A percentile compares a stretch with the other conserved stretches of the same genome.
Evolutionary conservation across 2,329 filamentous ascomycete species (phyloP).

Genomic region (Drechslera avenae): DNA sequence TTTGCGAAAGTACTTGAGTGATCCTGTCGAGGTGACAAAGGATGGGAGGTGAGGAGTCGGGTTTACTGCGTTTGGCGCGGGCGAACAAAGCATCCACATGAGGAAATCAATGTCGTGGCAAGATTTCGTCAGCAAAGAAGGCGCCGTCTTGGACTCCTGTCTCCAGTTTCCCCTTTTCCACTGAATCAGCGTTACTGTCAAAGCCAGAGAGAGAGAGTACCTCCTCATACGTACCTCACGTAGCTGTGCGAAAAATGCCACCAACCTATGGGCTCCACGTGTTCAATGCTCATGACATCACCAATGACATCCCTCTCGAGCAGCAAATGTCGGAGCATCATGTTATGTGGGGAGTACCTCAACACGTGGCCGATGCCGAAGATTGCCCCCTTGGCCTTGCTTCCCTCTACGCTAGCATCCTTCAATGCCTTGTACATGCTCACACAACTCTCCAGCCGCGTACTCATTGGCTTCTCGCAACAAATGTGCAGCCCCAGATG

Average conservation of each 20-base stretch:
- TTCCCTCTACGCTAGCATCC: slow-evolving; percentile 5
- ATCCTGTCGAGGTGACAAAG: slow-evolving; percentile 75
- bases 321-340: slow-evolving; percentile 77
- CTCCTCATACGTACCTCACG: slow-evolving; percentile 61
- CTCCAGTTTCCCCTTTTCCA: slow-evolving; percentile 88
- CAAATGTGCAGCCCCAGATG: slow-evolving; percentile 77
- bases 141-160: slow-evolving; percentile 75
- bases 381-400: slow-evolving; percentile 50
- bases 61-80: slow-evolving; percentile 52
- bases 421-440: slow-evolving; percentile 68
- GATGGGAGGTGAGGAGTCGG: slow-evolving; percentile 72
- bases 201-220: too few species aligned
- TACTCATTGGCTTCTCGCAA: slow-evolving; percentile 93
- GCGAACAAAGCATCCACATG: slow-evolving; percentile 86
- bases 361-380: slow-evolving; percentile 95
- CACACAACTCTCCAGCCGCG: slow-evolving; percentile 77
- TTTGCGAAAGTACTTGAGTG: slow-evolving; percentile 76
- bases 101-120: slow-evolving; percentile 96
- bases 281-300: slow-evolving; percentile 82
- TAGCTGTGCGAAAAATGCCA: slow-evolving; percentile 75
- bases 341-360: slow-evolving; percentile 91
- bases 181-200: slow-evolving; percentile 1
- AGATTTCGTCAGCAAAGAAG: slow-evolving; percentile 87
- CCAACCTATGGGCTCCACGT: slow-evolving; percentile 93
- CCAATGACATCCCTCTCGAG: slow-evolving; percentile 78